These are phyloP conservation scores for Penicillium olsonii DNA, from an alignment of 2,329 filamentous ascomycete species.

Conservation along the genomic window DNA sequence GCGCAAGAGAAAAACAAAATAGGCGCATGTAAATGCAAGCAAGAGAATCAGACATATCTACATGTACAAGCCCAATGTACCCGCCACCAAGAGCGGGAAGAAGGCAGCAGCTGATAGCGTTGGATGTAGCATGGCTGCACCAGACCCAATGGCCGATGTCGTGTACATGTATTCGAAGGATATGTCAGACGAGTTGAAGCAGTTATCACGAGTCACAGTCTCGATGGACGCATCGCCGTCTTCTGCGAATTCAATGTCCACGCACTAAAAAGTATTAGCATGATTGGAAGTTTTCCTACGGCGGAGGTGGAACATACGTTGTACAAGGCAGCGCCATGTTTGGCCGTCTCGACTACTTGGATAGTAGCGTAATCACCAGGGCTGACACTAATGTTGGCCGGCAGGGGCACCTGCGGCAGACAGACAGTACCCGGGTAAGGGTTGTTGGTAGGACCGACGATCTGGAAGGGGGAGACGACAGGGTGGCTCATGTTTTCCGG, in stretches of 20 bases:
- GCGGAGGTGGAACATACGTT: constrained; percentile 59
- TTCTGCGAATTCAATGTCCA: constrained; percentile 89
- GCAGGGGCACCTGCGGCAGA: constrained; percentile 83
- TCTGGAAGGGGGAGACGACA: constrained; percentile 79
- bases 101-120: constrained; percentile 19
- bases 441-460: constrained; percentile 76
- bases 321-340: constrained; percentile 80
- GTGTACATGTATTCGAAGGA: constrained; percentile 74
- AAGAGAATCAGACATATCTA: constrained; percentile 12
- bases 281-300: no score
- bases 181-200: constrained; percentile 81
- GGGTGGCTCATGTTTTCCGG: constrained; percentile 84
- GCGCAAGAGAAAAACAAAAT: constrained; percentile 11
- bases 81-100: constrained; percentile 29
- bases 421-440: constrained; percentile 90
- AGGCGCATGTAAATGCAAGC: constrained; percentile 22
- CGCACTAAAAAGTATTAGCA: constrained; percentile 63
- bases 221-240: constrained; percentile 66
- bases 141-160: constrained; percentile 29
- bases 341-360: constrained; percentile 78
- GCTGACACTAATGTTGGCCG: constrained; percentile 68
- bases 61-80: constrained; percentile 20
- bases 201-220: constrained; percentile 78
- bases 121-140: constrained; percentile 19
- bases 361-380: constrained; percentile 89